Base-by-base conservation (phyloP, 139 green algal species). In the Chlorella ohadii region DNA sequence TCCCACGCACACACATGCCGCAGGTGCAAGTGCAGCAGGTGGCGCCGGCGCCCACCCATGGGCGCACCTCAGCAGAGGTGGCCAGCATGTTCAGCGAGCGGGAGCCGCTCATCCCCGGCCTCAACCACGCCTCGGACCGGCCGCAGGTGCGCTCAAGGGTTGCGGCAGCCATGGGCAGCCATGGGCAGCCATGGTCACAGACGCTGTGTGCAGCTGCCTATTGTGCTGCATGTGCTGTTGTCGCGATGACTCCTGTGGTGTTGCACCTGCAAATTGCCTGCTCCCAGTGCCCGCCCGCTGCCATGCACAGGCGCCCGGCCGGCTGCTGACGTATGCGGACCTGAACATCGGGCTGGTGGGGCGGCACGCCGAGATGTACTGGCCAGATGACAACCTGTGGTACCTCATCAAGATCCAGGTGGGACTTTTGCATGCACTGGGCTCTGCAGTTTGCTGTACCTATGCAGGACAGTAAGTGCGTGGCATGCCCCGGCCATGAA, bases 341-440 rank as follows among this genome's bases (percentile, higher is more conserved):
- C 94, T 98, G 65, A 86, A n/a, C 1, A 76, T 86, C 1, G 81
- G 85, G 1, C 87, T 98, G 56, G 82, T 91, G 76, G 93, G 94
- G 16, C 86, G 91, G 31, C 91, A 93, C 51, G 94, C 93, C 6
- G 95, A 98, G 91, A 90, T 98, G 82, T 97, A 92, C 80, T 98
- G 95, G 95, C 94, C 93, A 25, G 91, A 94, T 66, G 91, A 96
- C 87, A 93, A 92, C 72, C 81, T 93, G 67, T 98, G 95, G 95
- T 98, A 92, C 59, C 44, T 77, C 64, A 67, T 84, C 27, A 33
- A 63, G 41, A 59, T 78, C 17, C 68, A 75, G 16, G 63, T 68
- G 63, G 12, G 63, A 22, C 61, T 2, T 33, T n/a, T n/a, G n/a
- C n/a, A n/a, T n/a, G n/a, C n/a, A n/a, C n/a, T n/a, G n/a, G n/a